Conservation (phyloP, 176 grass and related monocot species). For the Coix lacrymajobi region DNA sequence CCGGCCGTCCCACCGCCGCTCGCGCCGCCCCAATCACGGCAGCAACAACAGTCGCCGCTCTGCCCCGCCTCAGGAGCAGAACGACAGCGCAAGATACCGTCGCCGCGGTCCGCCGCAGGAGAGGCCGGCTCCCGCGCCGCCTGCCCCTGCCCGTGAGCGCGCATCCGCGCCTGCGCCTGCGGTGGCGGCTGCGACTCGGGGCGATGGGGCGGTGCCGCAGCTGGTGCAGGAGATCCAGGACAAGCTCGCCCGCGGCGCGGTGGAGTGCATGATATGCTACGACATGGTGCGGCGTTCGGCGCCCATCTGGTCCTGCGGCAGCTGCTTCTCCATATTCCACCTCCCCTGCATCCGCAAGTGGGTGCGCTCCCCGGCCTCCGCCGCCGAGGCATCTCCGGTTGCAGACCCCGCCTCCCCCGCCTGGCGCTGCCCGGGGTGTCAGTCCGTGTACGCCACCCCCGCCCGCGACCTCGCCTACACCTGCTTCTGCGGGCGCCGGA, state of each 20-base stretch:
- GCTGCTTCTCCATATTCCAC: slow-evolving; percentile 98
- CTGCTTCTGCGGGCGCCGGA: slow-evolving; percentile 73
- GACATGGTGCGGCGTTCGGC: slow-evolving; percentile 90
- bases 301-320: slow-evolving; percentile 79
- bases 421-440: slow-evolving; percentile 93
- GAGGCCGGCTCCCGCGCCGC: neutral
- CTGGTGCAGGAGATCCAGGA: slow-evolving; percentile 97
- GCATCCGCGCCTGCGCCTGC: neutral
- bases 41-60: neutral
- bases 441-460: slow-evolving; percentile 50
- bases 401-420: slow-evolving; percentile 16
- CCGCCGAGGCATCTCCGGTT: slow-evolving; percentile 35
- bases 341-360: slow-evolving; percentile 90
- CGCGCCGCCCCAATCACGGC: slow-evolving; percentile 8
- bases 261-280: slow-evolving; percentile 99
- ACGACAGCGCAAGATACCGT: neutral
- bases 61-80: neutral
- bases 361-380: slow-evolving; percentile 81
- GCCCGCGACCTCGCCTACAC: slow-evolving; percentile 66
- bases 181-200: neutral
- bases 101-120: neutral
- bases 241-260: slow-evolving; percentile 63
- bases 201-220: slow-evolving; percentile 50
- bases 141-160: neutral
- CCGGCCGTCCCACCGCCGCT: neutral